Base-by-base conservation (phyloP, 441 rosid genomes). In the Arabidopsis hybrid region DNA sequence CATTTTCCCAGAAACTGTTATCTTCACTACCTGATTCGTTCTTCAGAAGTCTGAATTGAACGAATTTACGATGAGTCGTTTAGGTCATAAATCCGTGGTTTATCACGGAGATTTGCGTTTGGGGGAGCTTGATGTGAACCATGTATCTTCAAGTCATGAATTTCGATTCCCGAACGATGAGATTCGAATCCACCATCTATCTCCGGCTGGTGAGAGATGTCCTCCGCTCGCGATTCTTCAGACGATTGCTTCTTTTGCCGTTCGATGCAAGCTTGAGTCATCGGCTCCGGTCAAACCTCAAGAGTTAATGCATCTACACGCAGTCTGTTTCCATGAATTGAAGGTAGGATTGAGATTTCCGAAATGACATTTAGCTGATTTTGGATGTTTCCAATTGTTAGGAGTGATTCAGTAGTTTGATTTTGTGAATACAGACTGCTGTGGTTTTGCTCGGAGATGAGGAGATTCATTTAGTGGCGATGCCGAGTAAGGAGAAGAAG, bases 401-500 rank as follows among this genome's bases (percentile, higher is more conserved):
- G 10, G 43, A 71, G 62, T 26, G 36, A 43, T 61, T 49, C 14
- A 11, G 63, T 60, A 17, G 34, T 26, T 59, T 16, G 11, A 46
- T 58, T 58, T 53, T 11, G 32, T 58, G 76, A 57, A 31, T 78
- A 29, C 79, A 95, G 98, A 91, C 99, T 56, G 98, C 98, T 1
- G 93, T 92, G 63, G 96, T 89, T 55, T 61, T 90, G 76, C 77
- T 87, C 60, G 97, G 93, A 60, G 86, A 84, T 46, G 95, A 94
- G 77, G 97, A 96, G 85, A 82, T 91, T 72, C 99, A 96, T 73
- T 85, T 93, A 75, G 97, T 91, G 76, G 97, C 98, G 83, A 96
- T 93, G 98, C 98, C 96, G 16, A 96, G 99, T 82, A 96, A 89
- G 84, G 85, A 90, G 82, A 96, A 93, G 91, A 93, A 87, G 88